Evolutionary conservation across 2,329 filamentous ascomycete genomes (phyloP).

Genomic region (Colletotrichum noveboracense): DNA sequence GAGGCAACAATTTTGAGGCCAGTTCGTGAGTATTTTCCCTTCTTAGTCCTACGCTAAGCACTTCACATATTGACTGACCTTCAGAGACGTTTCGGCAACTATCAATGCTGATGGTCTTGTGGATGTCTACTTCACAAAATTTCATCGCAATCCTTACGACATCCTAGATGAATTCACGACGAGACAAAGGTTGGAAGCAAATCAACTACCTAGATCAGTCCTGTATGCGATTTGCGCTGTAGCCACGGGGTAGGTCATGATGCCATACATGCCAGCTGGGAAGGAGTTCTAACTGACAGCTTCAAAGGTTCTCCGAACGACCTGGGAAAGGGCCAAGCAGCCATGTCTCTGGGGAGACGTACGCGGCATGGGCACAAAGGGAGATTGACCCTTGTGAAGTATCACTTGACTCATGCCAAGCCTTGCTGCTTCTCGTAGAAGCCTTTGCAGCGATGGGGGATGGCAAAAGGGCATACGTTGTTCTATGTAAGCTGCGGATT

Average conservation of each 20-base stretch:
- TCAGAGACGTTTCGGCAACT: background rate
- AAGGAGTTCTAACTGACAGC: background rate
- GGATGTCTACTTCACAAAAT: constrained; percentile 10
- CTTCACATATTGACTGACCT: background rate
- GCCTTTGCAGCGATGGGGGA: constrained; percentile 3
- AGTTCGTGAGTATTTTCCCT: background rate
- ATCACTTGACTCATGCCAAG: constrained; percentile 7
- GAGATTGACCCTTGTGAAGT: background rate
- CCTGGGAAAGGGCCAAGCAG: constrained; percentile 4
- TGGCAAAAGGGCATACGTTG: background rate
- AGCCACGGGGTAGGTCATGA: background rate
- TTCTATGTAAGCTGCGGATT: background rate
- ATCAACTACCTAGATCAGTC: background rate
- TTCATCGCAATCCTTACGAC: constrained; percentile 4
- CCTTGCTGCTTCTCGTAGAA: background rate
- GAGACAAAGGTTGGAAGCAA: background rate
- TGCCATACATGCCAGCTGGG: background rate
- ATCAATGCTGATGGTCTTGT: constrained; percentile 9
- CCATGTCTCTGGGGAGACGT: constrained; percentile 7
- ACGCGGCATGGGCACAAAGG: background rate
- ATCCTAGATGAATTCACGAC: background rate
- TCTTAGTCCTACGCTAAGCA: background rate
- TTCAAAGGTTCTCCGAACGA: background rate
- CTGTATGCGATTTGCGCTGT: constrained; percentile 11
- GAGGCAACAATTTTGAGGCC: background rate